Conservation (phyloP, 164 flowering plant genomes). For the Buxus sempervirens region DNA sequence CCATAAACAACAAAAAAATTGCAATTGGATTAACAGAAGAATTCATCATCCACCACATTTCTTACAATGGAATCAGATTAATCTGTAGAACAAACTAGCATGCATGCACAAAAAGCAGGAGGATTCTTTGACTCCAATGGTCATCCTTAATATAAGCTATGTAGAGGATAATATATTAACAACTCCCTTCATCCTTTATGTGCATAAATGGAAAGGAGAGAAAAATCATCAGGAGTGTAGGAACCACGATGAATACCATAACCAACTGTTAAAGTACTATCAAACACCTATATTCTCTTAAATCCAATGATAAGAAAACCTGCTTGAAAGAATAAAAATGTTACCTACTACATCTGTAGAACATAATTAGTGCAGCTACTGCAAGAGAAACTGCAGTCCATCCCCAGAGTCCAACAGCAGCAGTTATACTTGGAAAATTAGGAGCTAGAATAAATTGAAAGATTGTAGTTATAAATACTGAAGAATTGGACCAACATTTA, state of each 20-base stretch:
- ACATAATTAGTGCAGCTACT: slow-evolving; percentile 58
- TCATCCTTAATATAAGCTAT: too few relatives aligned
- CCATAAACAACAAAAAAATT: too few relatives aligned
- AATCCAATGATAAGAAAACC: background rate
- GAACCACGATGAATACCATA: background rate
- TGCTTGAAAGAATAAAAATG: slow-evolving; percentile 10
- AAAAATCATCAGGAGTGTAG: too few relatives aligned
- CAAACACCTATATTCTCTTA: background rate
- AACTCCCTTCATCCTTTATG: too few relatives aligned
- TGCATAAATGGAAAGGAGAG: too few relatives aligned
- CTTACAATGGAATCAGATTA: too few relatives aligned
- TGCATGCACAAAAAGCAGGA: too few relatives aligned
- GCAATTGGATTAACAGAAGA: too few relatives aligned
- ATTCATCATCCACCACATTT: too few relatives aligned
- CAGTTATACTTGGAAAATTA: slow-evolving; percentile 71
- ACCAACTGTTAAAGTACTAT: background rate
- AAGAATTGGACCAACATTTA: background rate
- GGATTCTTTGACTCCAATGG: too few relatives aligned
- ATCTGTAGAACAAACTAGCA: too few relatives aligned
- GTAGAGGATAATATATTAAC: too few relatives aligned
- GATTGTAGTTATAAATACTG: slow-evolving; percentile 12
- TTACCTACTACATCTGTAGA: slow-evolving; percentile 87
- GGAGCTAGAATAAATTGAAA: slow-evolving; percentile 47
- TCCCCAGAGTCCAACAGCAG: slow-evolving; percentile 90
- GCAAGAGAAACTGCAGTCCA: slow-evolving; percentile 76